These are phyloP conservation scores for Xanthoconium separans DNA, from an alignment of 1,284 basidiomycete species.

Conservation along the genomic window DNA sequence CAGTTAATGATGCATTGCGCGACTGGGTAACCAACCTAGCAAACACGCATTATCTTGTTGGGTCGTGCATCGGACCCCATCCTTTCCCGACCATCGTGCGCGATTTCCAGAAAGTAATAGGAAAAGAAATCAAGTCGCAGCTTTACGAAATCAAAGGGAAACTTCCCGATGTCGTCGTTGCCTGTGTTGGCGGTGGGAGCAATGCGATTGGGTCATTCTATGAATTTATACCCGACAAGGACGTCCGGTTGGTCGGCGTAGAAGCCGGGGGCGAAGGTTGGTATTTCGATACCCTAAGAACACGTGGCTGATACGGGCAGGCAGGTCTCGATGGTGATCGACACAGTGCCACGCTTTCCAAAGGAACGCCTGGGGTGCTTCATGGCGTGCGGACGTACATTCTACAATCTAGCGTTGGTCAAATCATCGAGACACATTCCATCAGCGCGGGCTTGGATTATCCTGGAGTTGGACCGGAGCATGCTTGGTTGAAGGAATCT, in stretches of 20 bases:
- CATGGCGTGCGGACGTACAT: slow-evolving; percentile 97
- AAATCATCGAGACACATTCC: slow-evolving; percentile 97
- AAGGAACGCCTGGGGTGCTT: slow-evolving; percentile 91
- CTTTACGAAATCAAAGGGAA: slow-evolving; percentile 74
- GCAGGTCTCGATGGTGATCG: slow-evolving; percentile 73
- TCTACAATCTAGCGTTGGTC: slow-evolving; percentile 84
- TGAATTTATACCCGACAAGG: slow-evolving; percentile 88
- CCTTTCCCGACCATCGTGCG: slow-evolving; percentile 99
- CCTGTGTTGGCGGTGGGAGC: slow-evolving; percentile 96
- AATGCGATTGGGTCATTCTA: slow-evolving; percentile 98
- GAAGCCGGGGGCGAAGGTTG: slow-evolving; percentile 93
- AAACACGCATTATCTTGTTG: slow-evolving; percentile 95
- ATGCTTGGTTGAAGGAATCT: slow-evolving; percentile 94
- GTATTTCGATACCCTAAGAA: slow-evolving; percentile 6
- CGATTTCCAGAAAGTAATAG: slow-evolving; percentile 97
- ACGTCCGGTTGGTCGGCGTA: slow-evolving; percentile 86
- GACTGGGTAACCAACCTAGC: slow-evolving; percentile 98
- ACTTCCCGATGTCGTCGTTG: slow-evolving; percentile 92
- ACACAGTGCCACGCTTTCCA: slow-evolving; percentile 91
- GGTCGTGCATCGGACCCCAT: slow-evolving; percentile 96
- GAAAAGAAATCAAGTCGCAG: slow-evolving; percentile 93
- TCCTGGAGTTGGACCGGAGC: slow-evolving; percentile 95
- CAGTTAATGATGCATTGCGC: slow-evolving; percentile 94
- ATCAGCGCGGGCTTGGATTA: slow-evolving; percentile 95
- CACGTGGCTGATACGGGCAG: slow-evolving; percentile 24